Conservation (phyloP, 306 rosid genomes). For the Sesbania bispinosa region DNA sequence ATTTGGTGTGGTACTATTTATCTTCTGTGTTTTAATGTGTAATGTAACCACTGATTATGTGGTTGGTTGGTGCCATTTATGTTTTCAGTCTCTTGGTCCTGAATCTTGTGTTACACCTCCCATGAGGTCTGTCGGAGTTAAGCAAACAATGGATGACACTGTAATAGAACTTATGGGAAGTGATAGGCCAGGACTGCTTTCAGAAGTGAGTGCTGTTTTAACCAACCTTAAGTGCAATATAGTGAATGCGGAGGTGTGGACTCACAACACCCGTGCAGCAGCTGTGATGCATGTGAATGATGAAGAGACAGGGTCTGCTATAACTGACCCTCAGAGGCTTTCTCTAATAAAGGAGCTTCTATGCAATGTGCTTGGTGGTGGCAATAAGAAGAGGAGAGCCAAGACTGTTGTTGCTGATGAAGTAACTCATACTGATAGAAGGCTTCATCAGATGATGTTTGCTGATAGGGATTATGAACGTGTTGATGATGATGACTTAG, state of each 20-base stretch:
- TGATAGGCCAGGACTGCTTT: slow-evolving; percentile 89
- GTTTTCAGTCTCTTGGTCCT: slow-evolving; percentile 77
- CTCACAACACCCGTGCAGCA: slow-evolving; percentile 83
- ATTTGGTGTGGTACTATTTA: too few relatives aligned
- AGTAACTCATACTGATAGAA: slow-evolving; percentile 71
- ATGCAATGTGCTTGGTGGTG: slow-evolving; percentile 86
- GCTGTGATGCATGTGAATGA: slow-evolving; percentile 75
- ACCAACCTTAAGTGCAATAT: slow-evolving; percentile 80
- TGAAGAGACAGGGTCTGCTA: slow-evolving; percentile 57
- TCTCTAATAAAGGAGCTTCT: slow-evolving; percentile 63
- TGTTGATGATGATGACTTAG: slow-evolving; percentile 40
- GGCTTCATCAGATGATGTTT: slow-evolving; percentile 99
- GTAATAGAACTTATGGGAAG: slow-evolving; percentile 80
- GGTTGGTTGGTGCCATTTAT: background rate
- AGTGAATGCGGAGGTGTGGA: slow-evolving; percentile 87
- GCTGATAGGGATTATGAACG: slow-evolving; percentile 88
- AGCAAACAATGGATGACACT: slow-evolving; percentile 63
- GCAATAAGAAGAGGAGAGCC: slow-evolving; percentile 62
- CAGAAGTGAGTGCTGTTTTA: slow-evolving; percentile 84
- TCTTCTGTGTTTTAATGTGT: too few relatives aligned
- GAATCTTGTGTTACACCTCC: slow-evolving; percentile 67
- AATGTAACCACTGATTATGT: too few relatives aligned
- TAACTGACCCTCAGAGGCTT: slow-evolving; percentile 62
- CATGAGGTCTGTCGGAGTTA: slow-evolving; percentile 76
- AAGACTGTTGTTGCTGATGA: slow-evolving; percentile 73